Base-by-base conservation (phyloP, 2,329 filamentous ascomycete species). In the Neopestalotiopsis clavispora region DNA sequence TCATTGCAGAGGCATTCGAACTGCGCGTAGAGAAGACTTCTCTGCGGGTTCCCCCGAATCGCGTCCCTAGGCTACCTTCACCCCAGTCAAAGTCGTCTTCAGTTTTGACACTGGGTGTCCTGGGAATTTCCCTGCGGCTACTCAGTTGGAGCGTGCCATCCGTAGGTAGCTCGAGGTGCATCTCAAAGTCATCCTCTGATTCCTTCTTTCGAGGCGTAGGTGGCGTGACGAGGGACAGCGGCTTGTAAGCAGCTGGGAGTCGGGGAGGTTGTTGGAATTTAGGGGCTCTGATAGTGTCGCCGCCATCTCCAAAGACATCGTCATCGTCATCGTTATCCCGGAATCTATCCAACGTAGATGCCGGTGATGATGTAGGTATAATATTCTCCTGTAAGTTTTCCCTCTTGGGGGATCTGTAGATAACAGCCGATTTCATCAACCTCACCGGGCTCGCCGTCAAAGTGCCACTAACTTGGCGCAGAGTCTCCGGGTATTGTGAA, bases 1-100 rank as follows among this genome's bases (percentile, higher is more conserved):
- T 98, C 79, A 98, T 87, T 34, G 94, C 93, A 52, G 95, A 97
- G 45, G 92, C 90, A 20, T 94, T 95, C 1, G 94, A 97, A 82
- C 94, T 96, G 75, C 94, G 90, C 75, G 91, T 90, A 63, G 94
- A 95, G 56, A 89, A 90, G n/a, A 86, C 88, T 75, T 95, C 94
- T 74, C 94, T 90, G 72, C 90, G 88, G 14, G 94, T 97, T 59
- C 95, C 95, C 52, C 93, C 95, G 81, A 95, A 95, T 68, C 95
- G 89, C 59, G 95, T 97, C 52, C 95, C 94, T 69, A 98, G 85
- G 78, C 95, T 98, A 67, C 94, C 95, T 81, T 98, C 96, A 66
- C 92, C 94, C 92, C 95, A 97, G 77, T 98, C 95, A 74, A 97
- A 90, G 71, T 97, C 95, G 66, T 97, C 94, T 69, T 84, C 80